These are phyloP conservation scores for Tieghemiomyces parasiticus DNA, from an alignment of 192 early-diverging fungal species.

Conservation along the genomic window DNA sequence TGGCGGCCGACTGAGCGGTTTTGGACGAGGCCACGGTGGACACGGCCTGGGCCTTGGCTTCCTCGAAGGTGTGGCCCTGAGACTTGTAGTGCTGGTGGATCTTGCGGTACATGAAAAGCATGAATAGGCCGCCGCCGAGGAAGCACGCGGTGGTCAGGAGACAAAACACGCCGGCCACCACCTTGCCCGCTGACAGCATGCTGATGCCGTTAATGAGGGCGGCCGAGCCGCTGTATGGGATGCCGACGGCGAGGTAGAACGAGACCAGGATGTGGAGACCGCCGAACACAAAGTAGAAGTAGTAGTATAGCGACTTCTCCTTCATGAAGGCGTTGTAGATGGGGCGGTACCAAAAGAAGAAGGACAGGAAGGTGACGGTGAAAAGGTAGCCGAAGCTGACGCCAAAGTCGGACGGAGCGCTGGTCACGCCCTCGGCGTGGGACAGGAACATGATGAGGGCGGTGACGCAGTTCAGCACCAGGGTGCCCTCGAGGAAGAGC, in stretches of 20 bases:
- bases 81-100: constrained; percentile 50
- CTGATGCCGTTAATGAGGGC: constrained; percentile 68
- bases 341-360: constrained; percentile 81
- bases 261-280: constrained; percentile 70
- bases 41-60: constrained; percentile 51
- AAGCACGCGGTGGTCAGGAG: constrained; percentile 47
- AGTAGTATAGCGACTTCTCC: constrained; percentile 74
- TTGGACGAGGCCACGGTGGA: constrained; percentile 36
- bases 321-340: constrained; percentile 79
- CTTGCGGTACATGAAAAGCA: constrained; percentile 37
- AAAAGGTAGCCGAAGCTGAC: constrained; percentile 58
- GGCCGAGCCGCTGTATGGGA: constrained; percentile 64
- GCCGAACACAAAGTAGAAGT: constrained; percentile 71
- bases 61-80: constrained; percentile 52
- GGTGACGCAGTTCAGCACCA: constrained; percentile 64
- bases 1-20: constrained; percentile 15
- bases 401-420: constrained; percentile 62
- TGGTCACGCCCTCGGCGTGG: constrained; percentile 41
- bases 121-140: constrained; percentile 42
- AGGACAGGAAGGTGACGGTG: constrained; percentile 55
- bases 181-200: constrained; percentile 48
- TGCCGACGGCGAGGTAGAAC: constrained; percentile 75
- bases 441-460: constrained; percentile 59
- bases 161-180: constrained; percentile 46
- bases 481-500: constrained; percentile 52